Percentiles rank a stretch among this genome's conserved stretches.
phyloP scores from a whole-genome alignment of 2,329 filamentous ascomycete species.

The Cladobotryum mycophilum region DNA sequence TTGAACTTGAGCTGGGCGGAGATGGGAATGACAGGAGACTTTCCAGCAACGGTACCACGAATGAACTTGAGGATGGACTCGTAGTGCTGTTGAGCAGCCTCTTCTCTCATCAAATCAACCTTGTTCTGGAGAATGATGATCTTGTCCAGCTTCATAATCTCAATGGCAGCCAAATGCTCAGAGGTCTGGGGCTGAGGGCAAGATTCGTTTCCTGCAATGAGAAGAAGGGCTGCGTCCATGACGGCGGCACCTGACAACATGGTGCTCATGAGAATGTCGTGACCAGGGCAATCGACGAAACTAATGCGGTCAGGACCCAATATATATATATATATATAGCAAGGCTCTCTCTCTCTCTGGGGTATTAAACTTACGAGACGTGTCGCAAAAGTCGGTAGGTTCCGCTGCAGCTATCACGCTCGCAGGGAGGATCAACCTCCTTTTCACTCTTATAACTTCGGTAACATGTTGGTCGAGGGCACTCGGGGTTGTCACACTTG shows the following conservation, averaged over 20 bases:
- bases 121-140: conserved; percentile 99
- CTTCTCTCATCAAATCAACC: conserved; percentile 96
- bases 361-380: conserved; percentile 65
- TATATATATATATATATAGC: no score
- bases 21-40: conserved; percentile 92
- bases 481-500: conserved; percentile 89
- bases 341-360: conserved; percentile 2
- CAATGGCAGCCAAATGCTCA: conserved; percentile 96
- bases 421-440: conserved; percentile 93
- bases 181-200: conserved; percentile 98
- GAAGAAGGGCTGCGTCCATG: conserved; percentile 95
- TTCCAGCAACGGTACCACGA: conserved; percentile 90
- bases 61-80: conserved; percentile 98
- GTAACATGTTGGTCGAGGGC: conserved; percentile 92
- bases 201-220: conserved; percentile 97
- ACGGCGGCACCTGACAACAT: conserved; percentile 99
- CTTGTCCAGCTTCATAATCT: conserved; percentile 99
- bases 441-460: conserved; percentile 98
- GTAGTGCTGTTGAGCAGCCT: conserved; percentile 88
- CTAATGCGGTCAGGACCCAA: conserved; percentile 36
- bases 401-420: conserved; percentile 83
- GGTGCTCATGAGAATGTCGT: conserved; percentile 99
- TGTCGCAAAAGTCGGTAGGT: conserved; percentile 85
- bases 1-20: conserved; percentile 98
- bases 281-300: conserved; percentile 97